Base-by-base conservation (phyloP, 2,329 filamentous ascomycete species). In the Penicillium frequentans region DNA sequence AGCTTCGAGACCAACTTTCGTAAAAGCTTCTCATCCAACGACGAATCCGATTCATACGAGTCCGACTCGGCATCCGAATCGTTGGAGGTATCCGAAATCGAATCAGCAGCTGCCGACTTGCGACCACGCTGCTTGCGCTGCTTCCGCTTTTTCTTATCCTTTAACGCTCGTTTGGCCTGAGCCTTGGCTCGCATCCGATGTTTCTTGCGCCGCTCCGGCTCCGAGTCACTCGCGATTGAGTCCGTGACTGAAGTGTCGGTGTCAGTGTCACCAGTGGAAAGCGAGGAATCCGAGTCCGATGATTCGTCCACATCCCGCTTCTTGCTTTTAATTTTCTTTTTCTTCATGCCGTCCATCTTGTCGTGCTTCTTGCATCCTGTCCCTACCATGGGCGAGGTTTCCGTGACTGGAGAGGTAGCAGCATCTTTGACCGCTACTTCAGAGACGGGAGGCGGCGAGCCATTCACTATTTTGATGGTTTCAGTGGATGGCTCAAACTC, bases 121-220 rank as follows among this genome's bases (percentile, higher is more conserved):
- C 66, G 72, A 8, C 72, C 63, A 56, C 73, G 75, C 44, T 70
- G 67, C 67, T 75, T 79, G 43, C 72, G 74, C 66, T 77, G 73
- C 50, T 63, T 66, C 10, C 56, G 55, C 21, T 62, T 59, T 31
- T 61, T 65, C 24, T 61, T 59, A 26, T 68, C 63, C 44, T 70
- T 74, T 31, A 64, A 57, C 1, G 63, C 57, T 55, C 73, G 72
- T 37, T 68, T 75, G 6, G 67, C 51, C 43, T 72, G 78, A 4
- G 66, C 61, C 60, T 77, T 79, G 50, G 70, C 65, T 54, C 65
- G 63, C 59, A 69, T 65, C 52, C 77, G 76, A 52, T 72, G 65
- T 50, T 75, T 70, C 59, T 54, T 69, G 62, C 68, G 67, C 19
- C 61, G 58, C 13, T 68, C 68, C 4, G 59, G 55, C 37, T 65